phyloP scores from a whole-genome alignment of 495 filamentous ascomycete species.

The Oidiodendron maius region DNA sequence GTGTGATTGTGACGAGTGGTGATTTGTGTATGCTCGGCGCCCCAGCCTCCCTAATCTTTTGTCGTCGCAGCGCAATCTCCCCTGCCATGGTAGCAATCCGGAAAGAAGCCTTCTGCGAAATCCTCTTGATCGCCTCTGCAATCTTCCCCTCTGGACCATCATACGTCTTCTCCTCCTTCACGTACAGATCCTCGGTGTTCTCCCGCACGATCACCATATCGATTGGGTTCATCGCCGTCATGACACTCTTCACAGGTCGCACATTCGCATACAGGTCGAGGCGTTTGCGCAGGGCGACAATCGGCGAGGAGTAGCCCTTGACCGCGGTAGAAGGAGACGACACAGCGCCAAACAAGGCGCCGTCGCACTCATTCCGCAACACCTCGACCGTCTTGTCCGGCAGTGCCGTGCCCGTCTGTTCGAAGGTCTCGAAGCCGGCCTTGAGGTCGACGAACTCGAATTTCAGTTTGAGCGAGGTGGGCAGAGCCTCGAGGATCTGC shows the following conservation, averaged over 20 bases:
- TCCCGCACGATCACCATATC: constrained; percentile 98
- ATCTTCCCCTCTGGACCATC: constrained; percentile 72
- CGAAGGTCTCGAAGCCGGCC: constrained; percentile 89
- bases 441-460: constrained; percentile 91
- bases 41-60: constrained; percentile 60
- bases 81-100: constrained; percentile 91
- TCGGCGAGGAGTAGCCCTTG: constrained; percentile 92
- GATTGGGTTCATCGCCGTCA: constrained; percentile 56
- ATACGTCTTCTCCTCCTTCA: constrained; percentile 89
- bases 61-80: constrained; percentile 83
- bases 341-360: constrained; percentile 94
- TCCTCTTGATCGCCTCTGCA: constrained; percentile 96
- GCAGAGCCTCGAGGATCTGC: constrained; percentile 82
- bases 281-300: constrained; percentile 92
- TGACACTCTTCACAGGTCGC: constrained; percentile 85
- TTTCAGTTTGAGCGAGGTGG: constrained; percentile 72
- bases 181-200: constrained; percentile 98
- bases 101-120: constrained; percentile 72
- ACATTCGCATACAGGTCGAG: constrained; percentile 97
- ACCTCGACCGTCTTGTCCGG: constrained; percentile 85
- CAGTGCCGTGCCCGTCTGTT: constrained; percentile 78
- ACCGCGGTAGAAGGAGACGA: constrained; percentile 85
- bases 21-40: constrained; percentile 50
- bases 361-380: constrained; percentile 85
- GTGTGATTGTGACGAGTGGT: constrained; percentile 90